Base-by-base conservation (phyloP, 2,329 filamentous ascomycete genomes). In the Trichoderma oligosporum region DNA sequence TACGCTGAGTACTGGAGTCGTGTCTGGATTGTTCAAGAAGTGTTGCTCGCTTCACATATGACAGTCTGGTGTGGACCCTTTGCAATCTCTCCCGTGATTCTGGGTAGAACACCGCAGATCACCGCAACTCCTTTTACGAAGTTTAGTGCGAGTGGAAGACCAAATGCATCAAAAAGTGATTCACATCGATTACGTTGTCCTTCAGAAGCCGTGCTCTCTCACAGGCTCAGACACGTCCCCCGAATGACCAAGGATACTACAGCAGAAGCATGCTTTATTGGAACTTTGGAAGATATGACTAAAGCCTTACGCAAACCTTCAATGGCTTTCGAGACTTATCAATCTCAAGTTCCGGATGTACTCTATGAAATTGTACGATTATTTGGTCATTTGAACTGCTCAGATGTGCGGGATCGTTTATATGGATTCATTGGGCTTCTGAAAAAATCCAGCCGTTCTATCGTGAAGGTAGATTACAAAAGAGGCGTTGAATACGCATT, bases 361-460 rank as follows among this genome's bases (percentile, higher is more conserved):
- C 20, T 49, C 1, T 31, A 36, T 8, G 33, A 22, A 29, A 18
- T 49, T 16, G 36, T 49, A 22, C 31, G 20, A 7, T 36, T 36
- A 12, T 49, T 36, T 20, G 46, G 46, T 7, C 31, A 22, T 2
- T 16, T 49, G 33, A 11, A 35, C 16, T 49, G 46, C 46, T 22
- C 46, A 36, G 46, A 49, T 14, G 22, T 36, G 16, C 46, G 46
- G 12, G 46, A 49, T 14, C 46, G 31, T 7, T 25, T 49, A 18
- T 49, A 49, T 4, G 46, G 46, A 12, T 49, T 49, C 22, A 18
- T 49, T 18, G 46, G 46, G 9, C 29, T 49, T 14, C 46, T 49
- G 0, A 16, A 49, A 9, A 20, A 49, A 4, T 4, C 18, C 12
- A 25, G 20, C 8, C 46, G 46, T 14, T 25, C 35, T 3, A 25